phyloP scores from a whole-genome alignment of 176 grass and related monocot genomes.

The Phragmites australis region DNA sequence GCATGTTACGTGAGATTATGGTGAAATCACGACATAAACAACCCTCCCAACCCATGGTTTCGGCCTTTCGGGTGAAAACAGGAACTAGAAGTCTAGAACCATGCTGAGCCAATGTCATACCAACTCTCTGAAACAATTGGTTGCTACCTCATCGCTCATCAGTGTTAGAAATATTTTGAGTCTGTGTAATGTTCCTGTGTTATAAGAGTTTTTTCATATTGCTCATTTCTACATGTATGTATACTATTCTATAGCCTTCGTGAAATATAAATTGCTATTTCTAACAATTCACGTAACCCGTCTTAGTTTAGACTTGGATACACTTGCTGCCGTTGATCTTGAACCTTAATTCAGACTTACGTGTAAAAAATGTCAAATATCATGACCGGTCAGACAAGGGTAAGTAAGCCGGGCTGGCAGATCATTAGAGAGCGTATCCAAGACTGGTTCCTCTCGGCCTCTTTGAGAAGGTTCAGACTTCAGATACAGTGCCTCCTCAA shows the following conservation, averaged over 20 bases:
- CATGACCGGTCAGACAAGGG: not conserved
- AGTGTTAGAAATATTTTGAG: too few relatives aligned
- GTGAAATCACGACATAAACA: not conserved
- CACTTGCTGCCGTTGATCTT: not conserved
- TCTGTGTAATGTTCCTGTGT: too few relatives aligned
- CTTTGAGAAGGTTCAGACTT: too few relatives aligned
- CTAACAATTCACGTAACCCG: too few relatives aligned
- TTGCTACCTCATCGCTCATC: not conserved
- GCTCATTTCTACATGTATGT: too few relatives aligned
- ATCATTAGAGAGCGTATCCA: not conserved
- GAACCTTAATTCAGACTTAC: not conserved
- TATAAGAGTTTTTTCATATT: too few relatives aligned
- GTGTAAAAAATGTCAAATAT: too few relatives aligned
- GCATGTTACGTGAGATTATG: not conserved
- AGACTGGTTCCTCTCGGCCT: too few relatives aligned
- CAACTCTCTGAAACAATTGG: conserved; percentile 9
- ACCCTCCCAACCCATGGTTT: not conserved
- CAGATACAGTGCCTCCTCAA: not conserved
- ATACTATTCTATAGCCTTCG: too few relatives aligned
- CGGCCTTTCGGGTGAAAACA: not conserved
- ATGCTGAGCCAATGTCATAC: not conserved
- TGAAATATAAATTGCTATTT: too few relatives aligned
- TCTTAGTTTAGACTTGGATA: not conserved
- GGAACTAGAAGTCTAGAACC: not conserved
- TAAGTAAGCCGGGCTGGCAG: not conserved